Evolutionary conservation across 352 stramenopile species (phyloP), one percentile per base, ranked within the genome.

Genomic region (Globisporangium sylvaticum): DNA sequence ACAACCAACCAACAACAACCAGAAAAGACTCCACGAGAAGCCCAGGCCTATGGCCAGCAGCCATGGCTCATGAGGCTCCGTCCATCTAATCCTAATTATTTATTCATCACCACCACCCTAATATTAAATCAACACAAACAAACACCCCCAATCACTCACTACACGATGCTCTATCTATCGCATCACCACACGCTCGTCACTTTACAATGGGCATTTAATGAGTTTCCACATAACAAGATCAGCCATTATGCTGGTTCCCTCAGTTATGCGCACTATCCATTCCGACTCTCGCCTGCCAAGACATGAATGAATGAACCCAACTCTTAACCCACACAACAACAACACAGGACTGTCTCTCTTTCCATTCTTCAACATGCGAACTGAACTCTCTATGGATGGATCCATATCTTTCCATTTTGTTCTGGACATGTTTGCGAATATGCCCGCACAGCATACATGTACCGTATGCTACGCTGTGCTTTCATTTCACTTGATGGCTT

Each of bases 111-210:
- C n/a, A 29, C 55, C 31, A 29, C 42, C 42, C 42, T 61, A 42
- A 46, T 44, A 42, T 42, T 22, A 59, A 59, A 59, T 42, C 27
- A 39, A 44, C 54, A 60, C 54, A 60, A 60, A 46, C 54, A 42
- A 27, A 39, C 3, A 24, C 4, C 0, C 24, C 29, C 10, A n/a
- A 56, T 1, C 50, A 57, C 24, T 18, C n/a, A n/a, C n/a, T n/a
- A 34, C 14, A 29, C 14, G 14, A 15, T 44, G 4, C 37, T 6
- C 12, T 18, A 42, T 15, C 0, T 44, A 44, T 44, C 37, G 37
- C 37, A 44, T 20, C 20, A 44, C 12, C 37, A 44, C 37, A 44
- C 34, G 15, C 2, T 42, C 34, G 12, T 42, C 34, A 42, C 34
- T 42, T 42, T 14, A 42, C 12, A 44, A 18, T 20, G 34, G 34